phyloP scores from a whole-genome alignment of 805 yeast species.

The Saccharomycopsis sp. region DNA sequence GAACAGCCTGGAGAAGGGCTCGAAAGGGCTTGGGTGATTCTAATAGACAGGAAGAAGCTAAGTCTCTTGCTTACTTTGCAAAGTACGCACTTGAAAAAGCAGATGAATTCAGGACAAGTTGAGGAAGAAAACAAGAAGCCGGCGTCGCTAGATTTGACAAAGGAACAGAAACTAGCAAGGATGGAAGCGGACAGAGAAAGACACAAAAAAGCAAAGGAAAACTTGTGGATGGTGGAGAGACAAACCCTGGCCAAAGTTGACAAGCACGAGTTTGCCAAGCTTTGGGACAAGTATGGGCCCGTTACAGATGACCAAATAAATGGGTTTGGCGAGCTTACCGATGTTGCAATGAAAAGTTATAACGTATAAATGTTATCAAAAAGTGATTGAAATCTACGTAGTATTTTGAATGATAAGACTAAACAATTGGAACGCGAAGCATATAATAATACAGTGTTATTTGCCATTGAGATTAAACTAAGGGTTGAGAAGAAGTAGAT shows the following conservation, averaged over 20 bases:
- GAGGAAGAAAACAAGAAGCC: not conserved
- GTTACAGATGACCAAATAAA: constrained; percentile 40
- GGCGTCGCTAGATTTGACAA: constrained; percentile 23
- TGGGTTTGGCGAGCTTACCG: constrained; percentile 46
- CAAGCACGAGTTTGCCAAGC: constrained; percentile 40
- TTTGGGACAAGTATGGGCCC: constrained; percentile 30
- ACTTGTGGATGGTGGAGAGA: constrained; percentile 60
- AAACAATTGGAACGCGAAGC: too few relatives aligned
- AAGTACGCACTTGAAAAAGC: constrained; percentile 2
- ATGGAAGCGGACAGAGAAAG: constrained; percentile 93
- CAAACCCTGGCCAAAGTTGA: constrained; percentile 31
- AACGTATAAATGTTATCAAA: constrained; percentile 20
- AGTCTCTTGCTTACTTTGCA: constrained; percentile 32
- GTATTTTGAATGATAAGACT: too few relatives aligned
- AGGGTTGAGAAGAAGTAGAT: too few relatives aligned
- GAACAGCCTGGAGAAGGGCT: constrained; percentile 21
- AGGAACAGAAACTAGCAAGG: constrained; percentile 55
- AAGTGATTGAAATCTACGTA: too few relatives aligned
- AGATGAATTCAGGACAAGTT: not conserved
- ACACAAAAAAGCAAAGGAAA: constrained; percentile 77
- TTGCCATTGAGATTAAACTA: too few relatives aligned
- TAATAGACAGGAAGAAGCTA: constrained; percentile 38
- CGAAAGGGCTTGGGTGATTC: constrained; percentile 37
- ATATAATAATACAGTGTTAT: too few relatives aligned
- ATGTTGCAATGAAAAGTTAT: constrained; percentile 45